These are phyloP conservation scores for Magnolia officinalis DNA, from an alignment of 164 flowering plant genomes.

Conservation along the genomic window DNA sequence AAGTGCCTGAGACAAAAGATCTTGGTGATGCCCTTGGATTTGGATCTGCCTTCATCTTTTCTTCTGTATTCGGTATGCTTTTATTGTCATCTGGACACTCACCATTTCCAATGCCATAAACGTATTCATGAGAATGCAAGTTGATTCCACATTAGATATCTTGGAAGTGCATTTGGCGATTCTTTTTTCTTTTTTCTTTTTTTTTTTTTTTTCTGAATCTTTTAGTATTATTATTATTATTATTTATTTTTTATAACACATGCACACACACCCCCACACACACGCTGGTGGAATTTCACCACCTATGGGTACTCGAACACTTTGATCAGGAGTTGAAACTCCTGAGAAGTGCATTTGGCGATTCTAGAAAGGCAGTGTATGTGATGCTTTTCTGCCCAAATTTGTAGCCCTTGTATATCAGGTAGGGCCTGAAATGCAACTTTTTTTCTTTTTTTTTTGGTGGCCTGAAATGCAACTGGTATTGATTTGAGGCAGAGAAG, in stretches of 20 bases:
- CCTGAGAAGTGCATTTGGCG: not conserved
- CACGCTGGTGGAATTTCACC: no score
- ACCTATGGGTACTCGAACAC: no score
- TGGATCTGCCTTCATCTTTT: constrained; percentile 45
- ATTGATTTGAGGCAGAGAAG: not conserved
- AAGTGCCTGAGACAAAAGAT: constrained; percentile 36
- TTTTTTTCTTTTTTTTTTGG: no score
- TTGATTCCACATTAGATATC: not conserved
- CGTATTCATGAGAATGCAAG: not conserved
- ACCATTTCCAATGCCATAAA: no score
- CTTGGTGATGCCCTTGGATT: constrained; percentile 46
- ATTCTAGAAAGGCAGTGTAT: not conserved
- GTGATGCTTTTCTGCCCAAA: not conserved
- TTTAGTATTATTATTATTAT: no score
- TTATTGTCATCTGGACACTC: not conserved
- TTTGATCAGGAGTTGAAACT: no score
- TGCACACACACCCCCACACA: no score
- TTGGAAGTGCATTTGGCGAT: not conserved
- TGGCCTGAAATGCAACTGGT: not conserved
- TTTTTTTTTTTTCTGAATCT: no score
- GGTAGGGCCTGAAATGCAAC: not conserved
- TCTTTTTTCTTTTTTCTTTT: no score
- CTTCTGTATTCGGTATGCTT: constrained; percentile 46
- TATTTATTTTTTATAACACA: no score
- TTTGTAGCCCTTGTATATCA: not conserved